Percentiles rank a stretch among this genome's conserved stretches.
Conservation (phyloP, 352 stramenopile species). For the Blastocystis sp. region DNA sequence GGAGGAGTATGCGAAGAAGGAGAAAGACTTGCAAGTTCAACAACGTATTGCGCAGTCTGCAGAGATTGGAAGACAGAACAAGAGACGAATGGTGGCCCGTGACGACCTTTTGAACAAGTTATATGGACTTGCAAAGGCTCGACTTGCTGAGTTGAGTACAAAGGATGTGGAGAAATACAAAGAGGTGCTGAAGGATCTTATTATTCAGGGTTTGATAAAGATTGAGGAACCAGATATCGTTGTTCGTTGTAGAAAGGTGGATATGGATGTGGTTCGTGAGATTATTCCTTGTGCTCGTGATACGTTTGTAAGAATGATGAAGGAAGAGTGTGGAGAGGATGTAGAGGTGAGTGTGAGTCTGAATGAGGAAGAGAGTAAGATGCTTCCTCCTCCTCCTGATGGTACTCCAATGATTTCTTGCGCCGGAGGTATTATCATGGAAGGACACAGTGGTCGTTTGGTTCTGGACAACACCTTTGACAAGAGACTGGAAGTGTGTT, state of each 20-base stretch:
- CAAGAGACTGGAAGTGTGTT: slow-evolving; percentile 70
- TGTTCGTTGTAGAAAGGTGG: slow-evolving; percentile 80
- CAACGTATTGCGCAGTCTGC: slow-evolving; percentile 70
- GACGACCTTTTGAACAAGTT: slow-evolving; percentile 77
- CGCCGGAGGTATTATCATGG: slow-evolving; percentile 76
- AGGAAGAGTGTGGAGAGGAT: slow-evolving; percentile 64
- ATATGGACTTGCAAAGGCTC: slow-evolving; percentile 63
- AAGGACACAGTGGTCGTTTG: slow-evolving; percentile 85
- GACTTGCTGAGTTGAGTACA: slow-evolving; percentile 70
- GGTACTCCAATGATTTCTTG: slow-evolving; percentile 66
- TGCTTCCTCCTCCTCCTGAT: slow-evolving; percentile 63
- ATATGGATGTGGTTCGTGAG: slow-evolving; percentile 78
- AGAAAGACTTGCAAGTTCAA: slow-evolving; percentile 85
- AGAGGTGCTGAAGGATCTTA: slow-evolving; percentile 85
- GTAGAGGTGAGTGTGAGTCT: slow-evolving; percentile 64
- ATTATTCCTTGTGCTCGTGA: slow-evolving; percentile 77
- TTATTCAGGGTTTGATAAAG: slow-evolving; percentile 95
- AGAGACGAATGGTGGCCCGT: slow-evolving; percentile 83
- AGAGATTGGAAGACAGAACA: slow-evolving; percentile 48
- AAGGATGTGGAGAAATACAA: slow-evolving; percentile 82
- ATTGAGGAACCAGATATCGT: slow-evolving; percentile 88
- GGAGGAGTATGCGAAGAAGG: slow-evolving; percentile 91
- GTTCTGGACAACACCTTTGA: slow-evolving; percentile 94
- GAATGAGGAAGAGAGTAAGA: slow-evolving; percentile 69
- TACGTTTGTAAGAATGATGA: slow-evolving; percentile 77